Percentiles rank a stretch among this genome's conserved stretches.
Evolutionary conservation across 305 asterid species (phyloP).

Genomic region (Striga hermonthica): DNA sequence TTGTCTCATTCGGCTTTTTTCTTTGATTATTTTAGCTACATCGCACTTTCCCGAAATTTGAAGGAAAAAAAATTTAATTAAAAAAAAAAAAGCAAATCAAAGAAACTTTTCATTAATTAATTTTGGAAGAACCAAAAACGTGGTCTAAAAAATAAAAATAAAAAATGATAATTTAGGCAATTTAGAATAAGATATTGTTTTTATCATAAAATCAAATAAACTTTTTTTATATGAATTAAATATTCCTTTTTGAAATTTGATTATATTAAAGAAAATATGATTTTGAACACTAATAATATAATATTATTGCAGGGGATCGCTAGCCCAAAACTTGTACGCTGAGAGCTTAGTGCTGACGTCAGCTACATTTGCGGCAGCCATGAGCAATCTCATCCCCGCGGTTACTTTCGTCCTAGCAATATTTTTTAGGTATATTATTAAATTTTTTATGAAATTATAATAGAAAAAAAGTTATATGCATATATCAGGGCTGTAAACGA

Average conservation of each 20-base stretch:
- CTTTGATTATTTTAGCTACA: too few relatives aligned
- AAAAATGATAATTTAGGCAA: not conserved
- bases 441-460: not conserved
- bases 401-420: conserved; percentile 42
- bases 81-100: not conserved
- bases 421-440: conserved; percentile 37
- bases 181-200: not conserved
- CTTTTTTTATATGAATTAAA: not conserved
- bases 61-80: not conserved
- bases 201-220: not conserved
- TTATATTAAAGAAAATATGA: not conserved
- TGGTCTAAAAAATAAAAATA: not conserved
- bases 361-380: conserved; percentile 46
- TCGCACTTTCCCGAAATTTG: not conserved
- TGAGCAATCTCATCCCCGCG: conserved; percentile 44
- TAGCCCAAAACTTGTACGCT: conserved; percentile 52
- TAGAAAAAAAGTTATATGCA: not conserved
- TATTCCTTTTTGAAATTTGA: not conserved
- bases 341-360: conserved; percentile 44
- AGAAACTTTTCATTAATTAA: not conserved
- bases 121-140: not conserved
- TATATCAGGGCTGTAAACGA: too few relatives aligned
- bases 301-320: conserved; percentile 52
- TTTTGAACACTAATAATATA: not conserved
- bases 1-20: not conserved